These are phyloP conservation scores for Populus pruinosa DNA, from an alignment of 345 rosid genomes.

Conservation along the genomic window DNA sequence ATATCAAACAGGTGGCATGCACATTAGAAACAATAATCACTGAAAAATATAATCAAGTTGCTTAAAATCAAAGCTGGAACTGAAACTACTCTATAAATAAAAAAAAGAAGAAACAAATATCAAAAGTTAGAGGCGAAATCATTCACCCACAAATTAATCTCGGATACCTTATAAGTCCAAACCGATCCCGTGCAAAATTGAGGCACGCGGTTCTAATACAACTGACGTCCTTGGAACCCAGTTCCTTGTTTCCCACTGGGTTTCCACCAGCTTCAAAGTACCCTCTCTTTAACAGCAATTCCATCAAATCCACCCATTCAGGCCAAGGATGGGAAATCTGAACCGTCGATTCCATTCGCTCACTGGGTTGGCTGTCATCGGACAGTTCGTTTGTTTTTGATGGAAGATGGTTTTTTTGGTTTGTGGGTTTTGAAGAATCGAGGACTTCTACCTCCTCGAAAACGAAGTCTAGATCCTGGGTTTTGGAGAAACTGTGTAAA, in stretches of 20 bases:
- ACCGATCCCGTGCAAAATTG: constrained; percentile 67
- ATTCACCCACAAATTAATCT: background rate
- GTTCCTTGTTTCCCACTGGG: constrained; percentile 35
- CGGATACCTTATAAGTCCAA: constrained; percentile 58
- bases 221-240: constrained; percentile 54
- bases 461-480: constrained; percentile 17
- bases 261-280: constrained; percentile 47
- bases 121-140: background rate
- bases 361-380: background rate
- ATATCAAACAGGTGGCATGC: constrained; percentile 18
- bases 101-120: background rate
- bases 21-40: too few relatives aligned
- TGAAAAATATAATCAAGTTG: background rate
- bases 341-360: constrained; percentile 16
- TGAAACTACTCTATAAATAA: background rate
- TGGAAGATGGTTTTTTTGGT: constrained; percentile 10
- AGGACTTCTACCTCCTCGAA: constrained; percentile 20
- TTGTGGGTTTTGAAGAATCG: constrained; percentile 22
- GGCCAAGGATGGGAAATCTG: constrained; percentile 72
- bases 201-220: constrained; percentile 73
- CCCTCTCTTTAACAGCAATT: constrained; percentile 47
- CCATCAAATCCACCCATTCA: constrained; percentile 76
- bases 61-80: background rate
- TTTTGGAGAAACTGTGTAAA: constrained; percentile 25
- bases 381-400: background rate